Percentiles rank a stretch among this genome's conserved stretches.
Evolutionary conservation across 176 grass and related monocot species (phyloP).

Genomic region (Lolium rigidum): DNA sequence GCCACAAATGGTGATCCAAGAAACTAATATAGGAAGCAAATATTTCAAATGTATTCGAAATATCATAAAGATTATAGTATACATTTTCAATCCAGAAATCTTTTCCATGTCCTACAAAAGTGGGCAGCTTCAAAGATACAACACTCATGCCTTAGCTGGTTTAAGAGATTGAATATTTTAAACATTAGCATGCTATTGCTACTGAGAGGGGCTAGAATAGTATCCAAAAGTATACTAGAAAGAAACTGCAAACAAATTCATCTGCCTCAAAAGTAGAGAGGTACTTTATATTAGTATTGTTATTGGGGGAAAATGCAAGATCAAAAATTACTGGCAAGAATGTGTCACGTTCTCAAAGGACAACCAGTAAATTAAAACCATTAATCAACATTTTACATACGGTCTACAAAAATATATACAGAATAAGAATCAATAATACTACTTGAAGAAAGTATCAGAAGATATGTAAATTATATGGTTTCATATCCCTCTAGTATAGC

Average conservation of each 20-base stretch:
- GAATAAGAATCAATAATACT: conserved; percentile 29
- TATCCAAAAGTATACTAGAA: no score
- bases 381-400: conserved; percentile 14
- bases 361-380: conserved; percentile 15
- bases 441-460: not conserved
- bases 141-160: not conserved
- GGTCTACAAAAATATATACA: not conserved
- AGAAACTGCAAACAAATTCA: no score
- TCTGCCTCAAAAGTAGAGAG: no score
- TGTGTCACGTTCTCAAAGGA: not conserved
- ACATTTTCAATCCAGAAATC: not conserved
- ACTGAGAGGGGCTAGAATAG: no score
- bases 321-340: conserved; percentile 15
- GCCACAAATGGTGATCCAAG: conserved; percentile 44
- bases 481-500: conserved; percentile 85
- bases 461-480: conserved; percentile 86
- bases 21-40: conserved; percentile 55
- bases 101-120: conserved; percentile 34
- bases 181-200: conserved; percentile 13
- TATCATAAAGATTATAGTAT: conserved; percentile 22
- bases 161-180: no score
- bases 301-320: no score
- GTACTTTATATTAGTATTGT: not conserved
- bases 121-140: conserved; percentile 11
- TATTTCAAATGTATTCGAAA: not conserved